Percentiles rank a stretch among this genome's conserved stretches.
Conservation (phyloP, 352 stramenopile species). For the Globisporangium emineosum region DNA sequence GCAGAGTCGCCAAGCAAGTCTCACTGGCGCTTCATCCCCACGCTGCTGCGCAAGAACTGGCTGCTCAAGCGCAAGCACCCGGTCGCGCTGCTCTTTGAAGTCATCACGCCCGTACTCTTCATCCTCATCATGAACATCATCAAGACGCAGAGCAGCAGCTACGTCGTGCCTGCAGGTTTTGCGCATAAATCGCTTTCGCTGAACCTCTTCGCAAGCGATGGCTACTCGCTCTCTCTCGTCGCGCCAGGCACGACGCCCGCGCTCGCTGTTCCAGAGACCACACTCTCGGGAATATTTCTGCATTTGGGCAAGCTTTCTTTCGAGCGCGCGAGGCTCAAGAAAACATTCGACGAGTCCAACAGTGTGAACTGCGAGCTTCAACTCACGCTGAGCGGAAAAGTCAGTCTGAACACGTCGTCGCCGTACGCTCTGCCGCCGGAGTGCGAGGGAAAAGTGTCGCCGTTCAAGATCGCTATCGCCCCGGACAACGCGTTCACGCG, state of each 20-base stretch:
- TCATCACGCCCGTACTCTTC: slow-evolving; percentile 58
- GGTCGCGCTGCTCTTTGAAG: slow-evolving; percentile 47
- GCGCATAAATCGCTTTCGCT: slow-evolving; percentile 23
- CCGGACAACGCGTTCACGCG: slow-evolving; percentile 35
- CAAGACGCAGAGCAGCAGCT: slow-evolving; percentile 33
- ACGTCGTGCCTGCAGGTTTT: slow-evolving; percentile 38
- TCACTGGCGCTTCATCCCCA: slow-evolving; percentile 44
- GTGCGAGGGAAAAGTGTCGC: slow-evolving; percentile 21
- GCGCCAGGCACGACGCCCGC: slow-evolving; percentile 25
- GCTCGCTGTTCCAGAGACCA: slow-evolving; percentile 55
- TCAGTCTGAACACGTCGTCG: slow-evolving; percentile 21
- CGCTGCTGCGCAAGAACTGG: slow-evolving; percentile 75
- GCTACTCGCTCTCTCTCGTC: slow-evolving; percentile 33
- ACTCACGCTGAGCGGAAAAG: slow-evolving; percentile 10
- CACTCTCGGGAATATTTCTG: slow-evolving; percentile 54
- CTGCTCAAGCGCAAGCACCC: slow-evolving; percentile 70
- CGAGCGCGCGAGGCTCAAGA: slow-evolving; percentile 18
- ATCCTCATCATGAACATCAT: slow-evolving; percentile 56
- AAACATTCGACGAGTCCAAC: slow-evolving; percentile 10
- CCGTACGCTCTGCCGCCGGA: slow-evolving; percentile 21
- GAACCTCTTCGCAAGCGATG: slow-evolving; percentile 43
- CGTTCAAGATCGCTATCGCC: slow-evolving; percentile 34
- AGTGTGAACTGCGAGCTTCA: slow-evolving; percentile 3
- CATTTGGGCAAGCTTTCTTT: slow-evolving; percentile 40
- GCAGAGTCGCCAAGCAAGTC: slow-evolving; percentile 11